These are phyloP conservation scores for Ceratobasidium sp. DNA, from an alignment of 1,284 basidiomycete species.

Conservation along the genomic window DNA sequence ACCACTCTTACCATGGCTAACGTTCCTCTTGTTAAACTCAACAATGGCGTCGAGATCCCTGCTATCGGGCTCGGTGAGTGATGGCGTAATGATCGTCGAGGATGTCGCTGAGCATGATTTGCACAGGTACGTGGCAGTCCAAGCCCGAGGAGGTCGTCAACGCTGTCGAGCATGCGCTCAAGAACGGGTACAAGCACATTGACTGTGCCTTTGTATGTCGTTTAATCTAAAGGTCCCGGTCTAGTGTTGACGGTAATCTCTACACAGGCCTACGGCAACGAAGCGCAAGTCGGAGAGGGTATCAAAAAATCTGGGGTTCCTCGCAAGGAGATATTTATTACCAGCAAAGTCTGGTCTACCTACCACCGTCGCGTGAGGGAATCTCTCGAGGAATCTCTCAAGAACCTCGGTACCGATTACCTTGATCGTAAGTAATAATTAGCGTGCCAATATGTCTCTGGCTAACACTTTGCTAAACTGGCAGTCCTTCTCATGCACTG, in stretches of 20 bases:
- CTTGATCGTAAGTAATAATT: slow-evolving; percentile 65
- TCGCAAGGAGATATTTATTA: slow-evolving; percentile 81
- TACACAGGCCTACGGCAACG: slow-evolving; percentile 64
- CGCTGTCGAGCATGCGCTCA: slow-evolving; percentile 76
- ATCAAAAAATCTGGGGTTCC: slow-evolving; percentile 79
- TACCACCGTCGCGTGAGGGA: slow-evolving; percentile 77
- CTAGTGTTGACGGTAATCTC: slow-evolving; percentile 41
- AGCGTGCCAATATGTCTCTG: neutral
- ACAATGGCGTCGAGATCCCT: slow-evolving; percentile 71
- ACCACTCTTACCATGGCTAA: slow-evolving; percentile 41
- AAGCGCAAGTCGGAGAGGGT: slow-evolving; percentile 85
- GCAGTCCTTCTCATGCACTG: slow-evolving; percentile 81
- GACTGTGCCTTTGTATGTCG: slow-evolving; percentile 73
- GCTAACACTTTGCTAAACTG: slow-evolving; percentile 18
- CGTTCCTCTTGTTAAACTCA: slow-evolving; percentile 66
- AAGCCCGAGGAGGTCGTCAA: slow-evolving; percentile 69
- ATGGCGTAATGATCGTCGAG: slow-evolving; percentile 4
- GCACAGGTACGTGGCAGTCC: slow-evolving; percentile 78
- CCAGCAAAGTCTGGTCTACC: slow-evolving; percentile 54
- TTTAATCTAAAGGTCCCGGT: slow-evolving; percentile 36
- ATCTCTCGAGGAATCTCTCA: slow-evolving; percentile 72
- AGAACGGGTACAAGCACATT: slow-evolving; percentile 76
- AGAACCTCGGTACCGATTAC: slow-evolving; percentile 76
- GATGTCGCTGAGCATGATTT: slow-evolving; percentile 27
- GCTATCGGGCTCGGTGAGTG: slow-evolving; percentile 71